These are phyloP conservation scores for Lactarius quietus DNA, from an alignment of 768 basidiomycete genomes.

Conservation along the genomic window DNA sequence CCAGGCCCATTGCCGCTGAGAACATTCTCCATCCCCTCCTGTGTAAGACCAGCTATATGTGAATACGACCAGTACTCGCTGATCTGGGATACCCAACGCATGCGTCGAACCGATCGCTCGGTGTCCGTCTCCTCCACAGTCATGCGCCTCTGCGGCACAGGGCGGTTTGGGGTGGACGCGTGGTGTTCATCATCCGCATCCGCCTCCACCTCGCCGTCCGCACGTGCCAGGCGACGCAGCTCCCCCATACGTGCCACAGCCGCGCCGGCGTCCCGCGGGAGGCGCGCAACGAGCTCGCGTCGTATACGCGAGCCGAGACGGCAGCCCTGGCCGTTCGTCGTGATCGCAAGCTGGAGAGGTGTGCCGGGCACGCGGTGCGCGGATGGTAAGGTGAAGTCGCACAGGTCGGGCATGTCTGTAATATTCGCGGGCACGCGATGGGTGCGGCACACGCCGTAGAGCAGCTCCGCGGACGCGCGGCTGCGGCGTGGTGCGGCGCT, in stretches of 20 bases:
- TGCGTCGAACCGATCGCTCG: slow-evolving; percentile 51
- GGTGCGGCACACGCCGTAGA: slow-evolving; percentile 52
- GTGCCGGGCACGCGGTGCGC: slow-evolving; percentile 77
- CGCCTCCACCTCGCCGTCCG: slow-evolving; percentile 33
- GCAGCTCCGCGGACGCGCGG: slow-evolving; percentile 50
- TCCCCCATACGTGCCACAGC: slow-evolving; percentile 73
- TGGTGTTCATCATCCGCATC: slow-evolving; percentile 48
- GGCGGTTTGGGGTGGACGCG: slow-evolving; percentile 61
- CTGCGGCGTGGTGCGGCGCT: slow-evolving; percentile 39
- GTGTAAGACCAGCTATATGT: slow-evolving; percentile 64
- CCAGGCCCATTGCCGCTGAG: slow-evolving; percentile 40
- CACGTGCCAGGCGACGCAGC: slow-evolving; percentile 56
- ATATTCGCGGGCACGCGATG: slow-evolving; percentile 76
- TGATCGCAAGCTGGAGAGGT: slow-evolving; percentile 72
- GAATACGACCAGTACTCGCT: slow-evolving; percentile 95
- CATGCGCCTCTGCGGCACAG: slow-evolving; percentile 54
- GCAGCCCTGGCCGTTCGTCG: slow-evolving; percentile 91
- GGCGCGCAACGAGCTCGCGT: slow-evolving; percentile 72
- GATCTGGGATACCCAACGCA: slow-evolving; percentile 93
- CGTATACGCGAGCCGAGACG: slow-evolving; percentile 74
- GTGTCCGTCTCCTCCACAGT: slow-evolving; percentile 40
- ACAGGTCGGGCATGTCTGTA: slow-evolving; percentile 82
- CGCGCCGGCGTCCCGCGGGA: slow-evolving; percentile 68
- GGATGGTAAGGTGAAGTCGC: slow-evolving; percentile 86
- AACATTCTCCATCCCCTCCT: slow-evolving; percentile 62